Conservation (phyloP, 345 rosid species). For the Eucalyptus erythrocorys region DNA sequence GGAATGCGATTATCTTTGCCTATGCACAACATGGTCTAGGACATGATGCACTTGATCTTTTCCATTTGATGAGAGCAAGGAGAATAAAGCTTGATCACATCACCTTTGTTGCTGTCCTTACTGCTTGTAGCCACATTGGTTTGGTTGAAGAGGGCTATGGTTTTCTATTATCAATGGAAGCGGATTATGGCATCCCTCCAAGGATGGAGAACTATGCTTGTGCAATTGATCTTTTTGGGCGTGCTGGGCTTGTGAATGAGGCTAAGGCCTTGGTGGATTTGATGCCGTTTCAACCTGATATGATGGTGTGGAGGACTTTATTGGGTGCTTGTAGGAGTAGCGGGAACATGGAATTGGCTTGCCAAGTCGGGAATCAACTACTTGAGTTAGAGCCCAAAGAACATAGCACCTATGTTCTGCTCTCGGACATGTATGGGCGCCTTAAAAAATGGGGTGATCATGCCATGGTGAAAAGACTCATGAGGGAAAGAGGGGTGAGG, state of each 20-base stretch:
- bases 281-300: conserved; percentile 58
- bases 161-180: conserved; percentile 45
- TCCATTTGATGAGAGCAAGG: conserved; percentile 37
- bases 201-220: conserved; percentile 78
- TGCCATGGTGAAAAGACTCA: conserved; percentile 46
- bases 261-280: conserved; percentile 48
- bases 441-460: conserved; percentile 54
- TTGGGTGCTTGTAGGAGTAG: conserved; percentile 66
- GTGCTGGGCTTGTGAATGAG: conserved; percentile 41
- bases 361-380: conserved; percentile 48
- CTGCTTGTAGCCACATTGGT: conserved; percentile 75
- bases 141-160: conserved; percentile 44
- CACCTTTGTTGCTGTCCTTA: conserved; percentile 65
- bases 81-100: conserved; percentile 54
- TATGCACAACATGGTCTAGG: conserved; percentile 75
- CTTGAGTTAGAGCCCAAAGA: conserved; percentile 60
- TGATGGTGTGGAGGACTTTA: conserved; percentile 67
- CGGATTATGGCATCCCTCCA: conserved; percentile 43
- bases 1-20: conserved; percentile 70
- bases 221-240: conserved; percentile 64
- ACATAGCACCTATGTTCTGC: conserved; percentile 57
- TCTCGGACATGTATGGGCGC: conserved; percentile 63
- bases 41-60: conserved; percentile 41
- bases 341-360: conserved; percentile 54
- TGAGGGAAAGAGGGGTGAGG: conserved; percentile 63